phyloP scores from a whole-genome alignment of 352 stramenopile genomes.

The Phytophthora boehmeriae region DNA sequence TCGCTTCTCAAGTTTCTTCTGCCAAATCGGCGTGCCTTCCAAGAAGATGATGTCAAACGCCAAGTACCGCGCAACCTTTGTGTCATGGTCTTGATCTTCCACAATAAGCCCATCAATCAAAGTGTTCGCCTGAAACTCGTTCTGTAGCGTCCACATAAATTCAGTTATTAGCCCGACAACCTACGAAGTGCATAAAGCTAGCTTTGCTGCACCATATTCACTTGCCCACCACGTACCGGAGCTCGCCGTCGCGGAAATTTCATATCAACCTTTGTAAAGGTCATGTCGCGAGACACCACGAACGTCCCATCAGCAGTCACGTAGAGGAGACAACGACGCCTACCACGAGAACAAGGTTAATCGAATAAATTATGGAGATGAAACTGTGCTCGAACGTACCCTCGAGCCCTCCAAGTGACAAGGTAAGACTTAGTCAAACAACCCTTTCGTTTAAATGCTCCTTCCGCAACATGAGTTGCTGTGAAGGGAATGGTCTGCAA shows the following conservation, averaged over 20 bases:
- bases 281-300: constrained; percentile 82
- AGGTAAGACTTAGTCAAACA: constrained; percentile 84
- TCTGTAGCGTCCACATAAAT: constrained; percentile 31
- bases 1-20: constrained; percentile 89
- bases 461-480: constrained; percentile 80
- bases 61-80: constrained; percentile 77
- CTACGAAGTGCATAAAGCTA: constrained; percentile 1
- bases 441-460: constrained; percentile 72
- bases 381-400: constrained; percentile 35
- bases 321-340: constrained; percentile 81
- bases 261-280: constrained; percentile 89
- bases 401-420: constrained; percentile 82
- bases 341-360: constrained; percentile 24
- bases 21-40: constrained; percentile 80
- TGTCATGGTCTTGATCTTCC: constrained; percentile 82
- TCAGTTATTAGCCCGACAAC: not conserved
- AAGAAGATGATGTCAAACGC: constrained; percentile 87
- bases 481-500: constrained; percentile 81
- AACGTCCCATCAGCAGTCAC: constrained; percentile 71
- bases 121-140: constrained; percentile 77
- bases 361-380: not conserved
- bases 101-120: constrained; percentile 87
- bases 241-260: constrained; percentile 84
- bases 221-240: constrained; percentile 37
- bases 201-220: not conserved